Evolutionary conservation across 2,329 filamentous ascomycete genomes (phyloP).

Genomic region (Macrophomina pseudophaseolina): DNA sequence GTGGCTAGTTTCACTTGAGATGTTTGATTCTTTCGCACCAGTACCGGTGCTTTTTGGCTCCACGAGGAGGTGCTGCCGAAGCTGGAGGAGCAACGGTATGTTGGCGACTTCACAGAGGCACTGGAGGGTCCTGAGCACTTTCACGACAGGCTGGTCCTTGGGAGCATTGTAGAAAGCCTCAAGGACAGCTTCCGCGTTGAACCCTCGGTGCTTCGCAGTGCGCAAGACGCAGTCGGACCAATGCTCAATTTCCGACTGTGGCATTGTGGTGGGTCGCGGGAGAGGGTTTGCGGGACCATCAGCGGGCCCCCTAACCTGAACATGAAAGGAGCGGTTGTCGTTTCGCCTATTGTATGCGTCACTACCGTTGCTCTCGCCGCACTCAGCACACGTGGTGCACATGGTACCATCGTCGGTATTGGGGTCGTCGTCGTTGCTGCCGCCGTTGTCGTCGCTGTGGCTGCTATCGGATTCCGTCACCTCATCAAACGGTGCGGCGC

Average conservation of each 20-base stretch:
- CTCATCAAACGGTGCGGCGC: background rate
- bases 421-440: background rate
- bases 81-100: background rate
- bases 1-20: background rate
- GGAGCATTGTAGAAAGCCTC: background rate
- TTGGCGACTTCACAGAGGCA: slow-evolving; percentile 10
- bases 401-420: background rate
- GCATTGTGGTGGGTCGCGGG: background rate
- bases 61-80: background rate
- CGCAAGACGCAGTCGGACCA: background rate
- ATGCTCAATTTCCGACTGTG: background rate
- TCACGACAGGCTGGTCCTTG: background rate
- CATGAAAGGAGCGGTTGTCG: background rate
- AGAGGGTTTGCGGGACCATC: background rate
- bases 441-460: background rate
- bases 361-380: background rate
- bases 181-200: background rate
- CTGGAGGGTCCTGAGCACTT: background rate
- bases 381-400: background rate
- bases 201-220: background rate
- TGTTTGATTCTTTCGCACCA: background rate
- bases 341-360: background rate
- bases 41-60: background rate
- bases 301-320: background rate
- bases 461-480: background rate